Base-by-base conservation (phyloP, 2,329 filamentous ascomycete genomes). In the Scytalidium sp. region DNA sequence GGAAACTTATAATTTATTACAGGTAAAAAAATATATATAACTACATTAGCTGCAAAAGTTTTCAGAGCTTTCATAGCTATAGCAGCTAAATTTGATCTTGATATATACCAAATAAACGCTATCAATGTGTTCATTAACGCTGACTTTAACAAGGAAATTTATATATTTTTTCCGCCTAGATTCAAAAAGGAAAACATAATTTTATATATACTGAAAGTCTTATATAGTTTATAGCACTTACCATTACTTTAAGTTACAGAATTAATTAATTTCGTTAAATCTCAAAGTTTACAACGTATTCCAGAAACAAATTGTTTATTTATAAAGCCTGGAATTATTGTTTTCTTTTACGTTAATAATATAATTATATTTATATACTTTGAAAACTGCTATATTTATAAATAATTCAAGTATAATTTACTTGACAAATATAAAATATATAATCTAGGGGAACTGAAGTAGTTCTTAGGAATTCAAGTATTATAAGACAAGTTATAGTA, bases 161-260 rank as follows among this genome's bases (percentile, higher is more conserved):
- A 61, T 41, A 53, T 66, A 20, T 40, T 59, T 42, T 52, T 56
- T 23, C 62, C 58, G 9, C 41, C 50, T 3, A 47, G 56, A 3
- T 53, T 58, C 19, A 17, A 41, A 19, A 29, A 49, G 17, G 43
- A 27, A 29, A 21, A 15, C 0, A 45, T 22, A 11, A 54, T 64
- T 10, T 61, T 50, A 27, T 47, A 56, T 19, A 54, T 66, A 1
- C 41, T 46, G 2, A 63, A 59, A 42, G 59, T 58, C 1, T 54
- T 67, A 11, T 68, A 68, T 50, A 56, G 63, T 11, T 54, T 67
- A 1, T 67, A 67, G 42, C 56, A 67, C 52, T 49, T 62, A 13
- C 59, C 59, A 3, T 41, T 57, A 3, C 50, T 55, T 7, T 67
- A 50, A 65, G 58, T 60, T 50, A 20, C 49, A 9, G 56, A 55